These are phyloP conservation scores for Pseudogymnoascus sp. DNA, from an alignment of 2,329 filamentous ascomycete genomes.

Conservation along the genomic window DNA sequence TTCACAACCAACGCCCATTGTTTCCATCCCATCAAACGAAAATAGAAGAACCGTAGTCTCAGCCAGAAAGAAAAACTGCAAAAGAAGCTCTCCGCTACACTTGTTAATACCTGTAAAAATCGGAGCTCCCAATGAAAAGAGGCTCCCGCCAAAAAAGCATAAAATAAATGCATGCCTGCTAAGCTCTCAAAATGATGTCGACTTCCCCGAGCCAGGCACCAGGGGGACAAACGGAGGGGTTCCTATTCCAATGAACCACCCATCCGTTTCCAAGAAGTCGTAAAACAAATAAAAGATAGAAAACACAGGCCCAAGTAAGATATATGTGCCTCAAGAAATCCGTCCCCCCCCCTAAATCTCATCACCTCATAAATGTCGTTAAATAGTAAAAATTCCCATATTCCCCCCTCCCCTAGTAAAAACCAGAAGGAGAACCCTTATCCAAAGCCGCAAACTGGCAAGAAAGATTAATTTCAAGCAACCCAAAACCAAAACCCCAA, in stretches of 20 bases:
- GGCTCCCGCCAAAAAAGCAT: neutral
- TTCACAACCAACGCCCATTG: neutral
- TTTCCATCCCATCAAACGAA: neutral
- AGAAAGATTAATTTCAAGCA: neutral
- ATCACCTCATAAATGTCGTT: conserved; percentile 4
- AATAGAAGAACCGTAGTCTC: neutral
- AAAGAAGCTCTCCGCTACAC: neutral
- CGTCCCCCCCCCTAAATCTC: neutral
- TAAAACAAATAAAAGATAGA: neutral
- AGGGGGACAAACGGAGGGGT: neutral
- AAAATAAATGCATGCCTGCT: neutral
- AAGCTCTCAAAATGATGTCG: neutral
- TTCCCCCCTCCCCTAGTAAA: neutral
- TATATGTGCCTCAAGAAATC: neutral
- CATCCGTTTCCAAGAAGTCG: neutral
- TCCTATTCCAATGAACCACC: neutral
- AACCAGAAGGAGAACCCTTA: neutral
- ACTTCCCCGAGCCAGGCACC: neutral
- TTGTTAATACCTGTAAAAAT: neutral
- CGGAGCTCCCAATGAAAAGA: neutral
- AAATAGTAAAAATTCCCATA: neutral
- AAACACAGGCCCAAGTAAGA: neutral
- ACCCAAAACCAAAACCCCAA: neutral
- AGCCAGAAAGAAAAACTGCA: neutral
- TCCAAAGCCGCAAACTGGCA: neutral